Base-by-base conservation (phyloP, 2,329 filamentous ascomycete genomes). In the Leptodontidium sp. region DNA sequence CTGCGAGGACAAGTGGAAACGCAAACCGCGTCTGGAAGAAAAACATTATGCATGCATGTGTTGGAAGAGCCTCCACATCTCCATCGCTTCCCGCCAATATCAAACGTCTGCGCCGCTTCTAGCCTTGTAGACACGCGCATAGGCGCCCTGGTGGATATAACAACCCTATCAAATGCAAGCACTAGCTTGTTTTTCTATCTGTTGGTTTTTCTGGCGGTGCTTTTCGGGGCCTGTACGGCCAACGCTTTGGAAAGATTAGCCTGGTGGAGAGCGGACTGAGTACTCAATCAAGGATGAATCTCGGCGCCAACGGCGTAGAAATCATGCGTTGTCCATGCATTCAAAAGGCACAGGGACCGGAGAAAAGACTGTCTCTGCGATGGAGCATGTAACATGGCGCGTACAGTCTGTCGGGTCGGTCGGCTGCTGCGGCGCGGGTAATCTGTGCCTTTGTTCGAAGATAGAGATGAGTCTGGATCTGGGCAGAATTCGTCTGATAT, bases 101-200 rank as follows among this genome's bases (percentile, higher is more conserved):
- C 63, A 53, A 69, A 64, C 63, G 57, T 52, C 70, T 71, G 68
- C 68, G 68, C 73, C 73, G 69, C 72, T 68, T 69, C 70, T 71
- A 73, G 66, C 68, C 68, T 67, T 68, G 63, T 32, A 58, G 45
- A 68, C 38, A 71, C 69, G 68, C 74, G 65, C 58, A 72, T 76
- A 73, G 68, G 70, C 74, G 73, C 73, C 68, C 29, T 17, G 59
- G 65, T 68, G 66, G 63, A 50, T 21, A 59, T 43, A 47, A 45
- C 32, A 68, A 68, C 58, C 70, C 67, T 70, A 67, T 71, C 59
- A 65, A 47, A 32, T 35, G 24, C 45, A 64, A 69, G 61, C 66
- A 68, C 47, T 57, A 65, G 53, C 67, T 53, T 47, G 61, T 49
- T 38, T 61, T 47, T 67, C 7, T 40, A 9, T 47, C 64, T 68